These are phyloP conservation scores for Postia placenta DNA, from an alignment of 768 basidiomycete genomes.

Conservation along the genomic window DNA sequence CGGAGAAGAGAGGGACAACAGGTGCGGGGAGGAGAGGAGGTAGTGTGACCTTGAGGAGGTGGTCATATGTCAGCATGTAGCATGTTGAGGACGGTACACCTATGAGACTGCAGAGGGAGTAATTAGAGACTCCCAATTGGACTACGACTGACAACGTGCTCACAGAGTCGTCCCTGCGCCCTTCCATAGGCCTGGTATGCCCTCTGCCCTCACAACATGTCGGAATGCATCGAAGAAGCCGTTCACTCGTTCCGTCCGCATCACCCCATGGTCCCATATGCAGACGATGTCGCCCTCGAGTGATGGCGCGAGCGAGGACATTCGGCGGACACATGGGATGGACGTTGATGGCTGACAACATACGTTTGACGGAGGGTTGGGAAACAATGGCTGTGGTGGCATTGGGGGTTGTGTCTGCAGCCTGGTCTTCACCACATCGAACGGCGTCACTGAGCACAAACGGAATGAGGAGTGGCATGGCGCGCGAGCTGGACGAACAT, in stretches of 20 bases:
- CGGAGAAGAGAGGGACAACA: slow-evolving; percentile 70
- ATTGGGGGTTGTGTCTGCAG: slow-evolving; percentile 82
- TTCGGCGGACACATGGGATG: slow-evolving; percentile 59
- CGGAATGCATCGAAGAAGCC: slow-evolving; percentile 84
- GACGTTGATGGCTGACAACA: slow-evolving; percentile 66
- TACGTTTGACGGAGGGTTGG: slow-evolving; percentile 44
- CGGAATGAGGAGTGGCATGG: background rate
- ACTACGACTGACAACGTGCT: slow-evolving; percentile 25
- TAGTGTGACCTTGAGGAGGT: slow-evolving; percentile 60
- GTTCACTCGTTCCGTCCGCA: slow-evolving; percentile 65
- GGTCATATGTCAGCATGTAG: slow-evolving; percentile 96
- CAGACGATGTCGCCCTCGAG: slow-evolving; percentile 67
- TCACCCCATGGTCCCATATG: slow-evolving; percentile 68
- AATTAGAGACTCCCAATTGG: background rate
- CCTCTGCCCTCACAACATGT: slow-evolving; percentile 78
- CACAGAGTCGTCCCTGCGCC: slow-evolving; percentile 89
- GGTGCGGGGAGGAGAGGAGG: slow-evolving; percentile 55
- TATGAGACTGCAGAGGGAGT: slow-evolving; percentile 52
- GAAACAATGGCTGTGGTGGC: slow-evolving; percentile 36
- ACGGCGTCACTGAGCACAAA: slow-evolving; percentile 81
- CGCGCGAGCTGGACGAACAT: slow-evolving; percentile 18
- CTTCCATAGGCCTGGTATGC: slow-evolving; percentile 87
- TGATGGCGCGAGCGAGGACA: slow-evolving; percentile 68
- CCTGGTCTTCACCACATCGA: slow-evolving; percentile 96
- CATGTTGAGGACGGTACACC: slow-evolving; percentile 87